Percentiles rank a stretch among this genome's conserved stretches.
Evolutionary conservation across 805 yeast genomes (phyloP).

Genomic region (Vanderwaltozyma verrucispora): DNA sequence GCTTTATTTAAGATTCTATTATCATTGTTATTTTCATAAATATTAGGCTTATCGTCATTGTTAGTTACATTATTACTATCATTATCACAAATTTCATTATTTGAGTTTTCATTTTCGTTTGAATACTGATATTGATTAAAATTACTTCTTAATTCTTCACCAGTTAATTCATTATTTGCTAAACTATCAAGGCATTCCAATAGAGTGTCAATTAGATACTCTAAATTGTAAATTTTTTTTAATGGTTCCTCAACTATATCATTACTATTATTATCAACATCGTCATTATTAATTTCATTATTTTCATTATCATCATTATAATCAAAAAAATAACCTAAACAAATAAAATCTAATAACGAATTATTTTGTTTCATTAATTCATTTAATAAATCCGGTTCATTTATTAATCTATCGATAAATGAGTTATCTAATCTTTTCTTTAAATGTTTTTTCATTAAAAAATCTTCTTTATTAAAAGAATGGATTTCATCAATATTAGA

Average conservation of each 20-base stretch:
- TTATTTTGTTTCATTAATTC: slow-evolving; percentile 31
- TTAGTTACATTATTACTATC: slow-evolving; percentile 1
- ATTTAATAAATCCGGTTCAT: slow-evolving; percentile 31
- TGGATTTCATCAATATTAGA: not conserved
- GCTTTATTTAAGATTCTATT: slow-evolving; percentile 14
- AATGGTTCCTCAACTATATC: too few relatives aligned
- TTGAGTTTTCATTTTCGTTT: too few relatives aligned
- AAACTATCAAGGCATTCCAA: slow-evolving; percentile 18
- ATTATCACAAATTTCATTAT: too few relatives aligned
- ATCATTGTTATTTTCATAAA: too few relatives aligned
- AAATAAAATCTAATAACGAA: slow-evolving; percentile 37
- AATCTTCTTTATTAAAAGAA: not conserved
- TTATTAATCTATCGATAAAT: slow-evolving; percentile 30
- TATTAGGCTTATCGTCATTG: not conserved
- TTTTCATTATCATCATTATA: slow-evolving; percentile 2
- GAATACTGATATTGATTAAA: too few relatives aligned
- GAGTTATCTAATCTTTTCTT: slow-evolving; percentile 5
- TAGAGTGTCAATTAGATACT: slow-evolving; percentile 24
- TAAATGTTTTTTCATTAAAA: not conserved
- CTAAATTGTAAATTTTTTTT: slow-evolving; percentile 20
- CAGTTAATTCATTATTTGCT: too few relatives aligned
- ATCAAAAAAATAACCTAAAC: slow-evolving; percentile 33
- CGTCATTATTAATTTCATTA: not conserved
- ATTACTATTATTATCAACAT: not conserved
- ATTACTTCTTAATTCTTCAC: too few relatives aligned